Evolutionary conservation across 2,329 filamentous ascomycete genomes (phyloP).

Genomic region (Calonectria pteridis): DNA sequence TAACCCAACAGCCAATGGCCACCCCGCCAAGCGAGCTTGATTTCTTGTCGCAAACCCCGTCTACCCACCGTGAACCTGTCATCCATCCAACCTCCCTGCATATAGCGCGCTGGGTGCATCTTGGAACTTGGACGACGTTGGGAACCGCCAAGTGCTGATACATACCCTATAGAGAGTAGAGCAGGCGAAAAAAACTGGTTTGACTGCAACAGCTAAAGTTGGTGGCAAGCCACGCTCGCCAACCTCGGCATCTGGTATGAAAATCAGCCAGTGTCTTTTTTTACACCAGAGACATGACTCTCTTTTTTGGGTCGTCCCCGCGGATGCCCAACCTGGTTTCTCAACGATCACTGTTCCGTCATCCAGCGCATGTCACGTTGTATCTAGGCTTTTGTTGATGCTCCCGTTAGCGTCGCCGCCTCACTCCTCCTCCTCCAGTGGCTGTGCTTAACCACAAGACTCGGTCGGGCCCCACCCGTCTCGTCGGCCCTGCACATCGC

Average conservation of each 20-base stretch:
- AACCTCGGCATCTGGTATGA: background rate
- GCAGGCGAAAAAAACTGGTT: background rate
- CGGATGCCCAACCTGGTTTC: background rate
- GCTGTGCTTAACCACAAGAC: conserved; percentile 16
- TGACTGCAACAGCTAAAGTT: background rate
- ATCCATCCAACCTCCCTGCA: background rate
- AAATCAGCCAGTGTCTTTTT: background rate
- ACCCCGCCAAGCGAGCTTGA: background rate
- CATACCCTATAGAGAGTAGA: conserved; percentile 4
- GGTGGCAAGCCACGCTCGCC: background rate
- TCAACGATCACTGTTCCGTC: background rate
- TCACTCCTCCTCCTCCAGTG: background rate
- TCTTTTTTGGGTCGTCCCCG: background rate
- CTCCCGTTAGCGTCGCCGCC: background rate
- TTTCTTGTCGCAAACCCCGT: conserved; percentile 13
- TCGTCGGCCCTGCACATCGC: background rate
- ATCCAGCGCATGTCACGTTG: conserved; percentile 19
- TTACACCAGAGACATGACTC: background rate
- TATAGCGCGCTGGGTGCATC: background rate
- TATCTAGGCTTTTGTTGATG: background rate
- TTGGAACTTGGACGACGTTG: background rate
- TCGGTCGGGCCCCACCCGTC: background rate
- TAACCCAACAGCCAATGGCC: background rate
- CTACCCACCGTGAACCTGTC: background rate
- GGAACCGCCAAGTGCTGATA: background rate